Evolutionary conservation across 176 grass and related monocot species (phyloP), one percentile per base, ranked within the genome.

Genomic region (Hordeum marinum): DNA sequence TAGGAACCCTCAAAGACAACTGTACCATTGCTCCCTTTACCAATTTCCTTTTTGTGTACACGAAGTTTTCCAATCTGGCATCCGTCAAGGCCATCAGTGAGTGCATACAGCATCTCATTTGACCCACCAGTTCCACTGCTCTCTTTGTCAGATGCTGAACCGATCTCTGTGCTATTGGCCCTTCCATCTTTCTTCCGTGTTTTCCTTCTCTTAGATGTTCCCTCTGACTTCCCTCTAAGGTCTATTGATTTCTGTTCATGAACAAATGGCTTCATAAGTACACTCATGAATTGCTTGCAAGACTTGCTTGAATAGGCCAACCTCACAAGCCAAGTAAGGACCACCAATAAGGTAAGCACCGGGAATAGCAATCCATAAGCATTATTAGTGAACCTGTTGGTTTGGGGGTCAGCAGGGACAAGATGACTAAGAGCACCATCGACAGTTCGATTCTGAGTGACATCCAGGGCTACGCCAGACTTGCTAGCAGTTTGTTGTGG

Each of bases 21-120:
- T 67, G 96, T 99, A 37, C 96, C 96, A 82, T 96, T 99, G 90
- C 96, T 99, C 58, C 96, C 96, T 69, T 86, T 95, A 74, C 96
- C 96, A 17, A 99, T 99, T 96, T 96, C 96, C 75, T 84, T 86
- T 76, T 81, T 99, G 43, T 80, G 82, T 71, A 99, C 84, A 88
- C 79, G 70, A 61, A 99, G 91, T 85, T 89, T 99, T 84, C 91
- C 91, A 89, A 99, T 88, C 79, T 81, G 82, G 66, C 90, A 90
- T 45, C 96, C 93, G 77, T 87, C 83, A 71, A 61, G 79, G 36
- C 18, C 80, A 88, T 88, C 52, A 79, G 37, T 25, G 67, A 70
- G 48, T 63, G 62, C 68, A 66, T 36, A 57, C 21, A 72, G 74
- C 31, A 43, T 73, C 29, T 85, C 65, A 70, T 23, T 88, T 78